Percentiles rank a stretch among this genome's conserved stretches.
These are phyloP conservation scores for Cryptococcus hybrid DNA, from an alignment of 1,284 basidiomycete genomes.

Conservation along the genomic window DNA sequence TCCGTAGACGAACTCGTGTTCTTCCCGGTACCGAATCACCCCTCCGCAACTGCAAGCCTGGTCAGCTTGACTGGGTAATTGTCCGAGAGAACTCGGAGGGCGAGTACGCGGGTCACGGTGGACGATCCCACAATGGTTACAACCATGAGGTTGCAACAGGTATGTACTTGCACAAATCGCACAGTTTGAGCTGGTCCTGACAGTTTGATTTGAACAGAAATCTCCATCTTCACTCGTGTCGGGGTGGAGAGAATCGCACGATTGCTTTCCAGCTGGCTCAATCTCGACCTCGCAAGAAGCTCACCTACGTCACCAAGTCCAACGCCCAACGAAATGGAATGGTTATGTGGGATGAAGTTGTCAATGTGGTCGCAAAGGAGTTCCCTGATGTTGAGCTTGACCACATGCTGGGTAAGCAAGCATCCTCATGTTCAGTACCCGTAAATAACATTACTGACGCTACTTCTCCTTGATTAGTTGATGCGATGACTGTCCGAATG, in stretches of 20 bases:
- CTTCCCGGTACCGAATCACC: slow-evolving; percentile 57
- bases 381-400: slow-evolving; percentile 58
- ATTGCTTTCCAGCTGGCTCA: slow-evolving; percentile 59
- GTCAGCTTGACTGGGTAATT: slow-evolving; percentile 56
- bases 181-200: slow-evolving; percentile 9
- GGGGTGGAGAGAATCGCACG: slow-evolving; percentile 58
- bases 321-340: slow-evolving; percentile 51
- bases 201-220: slow-evolving; percentile 33
- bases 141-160: slow-evolving; percentile 48
- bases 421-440: slow-evolving; percentile 25
- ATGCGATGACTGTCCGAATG: slow-evolving; percentile 55
- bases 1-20: slow-evolving; percentile 52
- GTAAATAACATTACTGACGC: slow-evolving; percentile 51
- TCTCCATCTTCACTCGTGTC: slow-evolving; percentile 55
- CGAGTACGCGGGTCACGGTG: slow-evolving; percentile 59
- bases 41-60: slow-evolving; percentile 43
- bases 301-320: slow-evolving; percentile 59
- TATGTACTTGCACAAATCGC: slow-evolving; percentile 23
- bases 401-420: slow-evolving; percentile 4
- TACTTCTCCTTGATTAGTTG: slow-evolving; percentile 47
- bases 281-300: slow-evolving; percentile 54
- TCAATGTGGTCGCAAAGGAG: slow-evolving; percentile 55
- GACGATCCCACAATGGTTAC: slow-evolving; percentile 48
- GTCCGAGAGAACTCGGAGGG: slow-evolving; percentile 60
- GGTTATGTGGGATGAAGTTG: slow-evolving; percentile 49